Evolutionary conservation across 2,329 filamentous ascomycete species (phyloP), one percentile per base, ranked within the genome.

Genomic region (Curvularia lunata): DNA sequence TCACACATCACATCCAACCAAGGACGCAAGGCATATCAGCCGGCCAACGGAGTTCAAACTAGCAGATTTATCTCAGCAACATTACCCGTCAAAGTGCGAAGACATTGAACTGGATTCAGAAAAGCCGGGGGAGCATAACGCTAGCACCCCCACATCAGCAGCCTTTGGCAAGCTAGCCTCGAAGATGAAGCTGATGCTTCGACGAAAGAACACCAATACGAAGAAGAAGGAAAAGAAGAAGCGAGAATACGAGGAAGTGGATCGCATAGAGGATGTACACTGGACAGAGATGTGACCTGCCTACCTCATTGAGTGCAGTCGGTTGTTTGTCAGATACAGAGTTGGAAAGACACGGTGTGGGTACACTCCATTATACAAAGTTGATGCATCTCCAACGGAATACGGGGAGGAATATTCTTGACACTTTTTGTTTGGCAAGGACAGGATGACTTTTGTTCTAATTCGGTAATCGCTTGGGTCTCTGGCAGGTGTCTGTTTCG

Each of bases 221-320:
- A 67, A 71, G 51, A 68, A 70, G 58, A 69, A 68, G 28, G 63
- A 71, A 49, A 73, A 69, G 54, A 67, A 64, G 50, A 54, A 58
- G 43, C 64, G 62, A 42, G 56, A 65, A 23, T 62, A 67, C 9
- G 59, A 68, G 16, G 70, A 75, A 21, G 57, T 75, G 3, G 70
- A 72, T 30, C 66, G 68, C 13, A 61, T 74, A 42, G 74, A 75
- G 43, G 68, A 70, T 21, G 59, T 70, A 4, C 74, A 77, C 53
- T 77, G 74, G 74, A 72, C 74, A 8, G 74, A 77, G 54, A 73
- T 77, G 68, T 76, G 42, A 58, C 2, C 9, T 27, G n/a, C 10
- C 4, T 21, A 6, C 21, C 38, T 38, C 19, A 12, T 16, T 6
- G n/a, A 21, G 43, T 8, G 19, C 30, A 23, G 42, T 48, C 5